Evolutionary conservation across 495 filamentous ascomycete species (phyloP).

Genomic region (Tuber melanosporum): DNA sequence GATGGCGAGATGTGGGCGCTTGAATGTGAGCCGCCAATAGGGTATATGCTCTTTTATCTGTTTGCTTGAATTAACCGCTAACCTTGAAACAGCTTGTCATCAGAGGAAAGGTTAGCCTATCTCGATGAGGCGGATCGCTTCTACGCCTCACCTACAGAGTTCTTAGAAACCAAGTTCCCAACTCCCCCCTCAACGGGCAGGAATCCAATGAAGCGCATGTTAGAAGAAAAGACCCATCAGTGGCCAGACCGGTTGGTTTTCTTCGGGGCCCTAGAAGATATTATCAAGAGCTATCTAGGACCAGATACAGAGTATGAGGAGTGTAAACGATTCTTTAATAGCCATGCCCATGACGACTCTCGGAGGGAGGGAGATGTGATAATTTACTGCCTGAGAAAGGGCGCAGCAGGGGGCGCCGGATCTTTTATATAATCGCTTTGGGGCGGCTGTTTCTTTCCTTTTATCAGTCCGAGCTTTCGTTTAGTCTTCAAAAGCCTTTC

Average conservation of each 20-base stretch:
- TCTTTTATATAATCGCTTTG: background rate
- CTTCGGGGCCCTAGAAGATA: conserved; percentile 50
- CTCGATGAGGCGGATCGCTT: conserved; percentile 87
- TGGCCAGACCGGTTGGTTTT: conserved; percentile 54
- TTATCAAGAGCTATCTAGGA: conserved; percentile 47
- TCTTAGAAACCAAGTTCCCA: conserved; percentile 48
- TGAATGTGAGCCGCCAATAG: conserved; percentile 81
- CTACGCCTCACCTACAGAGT: conserved; percentile 60
- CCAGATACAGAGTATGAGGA: conserved; percentile 55
- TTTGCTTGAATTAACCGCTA: background rate
- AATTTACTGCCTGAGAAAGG: conserved; percentile 59
- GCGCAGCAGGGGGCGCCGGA: background rate
- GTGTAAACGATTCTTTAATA: conserved; percentile 73
- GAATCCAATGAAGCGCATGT: conserved; percentile 30
- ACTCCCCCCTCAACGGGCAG: conserved; percentile 24
- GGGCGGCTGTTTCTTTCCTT: background rate
- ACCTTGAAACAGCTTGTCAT: conserved; percentile 48
- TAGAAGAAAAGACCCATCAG: conserved; percentile 30
- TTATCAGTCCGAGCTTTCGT: background rate
- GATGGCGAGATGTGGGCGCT: conserved; percentile 75
- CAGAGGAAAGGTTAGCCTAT: conserved; percentile 56
- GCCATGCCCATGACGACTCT: conserved; percentile 79
- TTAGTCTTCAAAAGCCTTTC: background rate
- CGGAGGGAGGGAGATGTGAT: conserved; percentile 77
- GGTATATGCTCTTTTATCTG: conserved; percentile 9